Percentiles rank a stretch among this genome's conserved stretches.
Conservation (phyloP, 2,329 filamentous ascomycete species). For the Fusarium chuoi region DNA sequence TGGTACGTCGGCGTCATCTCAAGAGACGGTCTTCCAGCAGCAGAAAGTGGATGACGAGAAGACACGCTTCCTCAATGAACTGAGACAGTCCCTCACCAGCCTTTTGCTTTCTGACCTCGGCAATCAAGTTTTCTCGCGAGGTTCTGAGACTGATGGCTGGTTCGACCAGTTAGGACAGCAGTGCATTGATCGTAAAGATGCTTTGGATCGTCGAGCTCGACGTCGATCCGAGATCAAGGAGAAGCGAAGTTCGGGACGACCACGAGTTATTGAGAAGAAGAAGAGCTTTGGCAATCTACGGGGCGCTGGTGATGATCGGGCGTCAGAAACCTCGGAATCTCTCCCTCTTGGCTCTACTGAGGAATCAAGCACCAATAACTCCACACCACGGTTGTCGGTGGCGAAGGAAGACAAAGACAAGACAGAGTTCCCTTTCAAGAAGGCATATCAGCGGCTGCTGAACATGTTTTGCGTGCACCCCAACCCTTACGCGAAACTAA, state of each 20-base stretch:
- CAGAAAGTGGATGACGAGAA: constrained; percentile 75
- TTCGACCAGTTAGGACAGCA: constrained; percentile 76
- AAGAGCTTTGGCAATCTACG: constrained; percentile 75
- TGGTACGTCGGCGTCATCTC: constrained; percentile 73
- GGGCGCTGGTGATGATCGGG: constrained; percentile 58
- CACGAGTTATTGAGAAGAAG: constrained; percentile 70
- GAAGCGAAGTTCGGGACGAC: constrained; percentile 58
- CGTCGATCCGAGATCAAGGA: constrained; percentile 55
- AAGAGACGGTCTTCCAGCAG: constrained; percentile 73
- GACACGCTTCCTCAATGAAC: constrained; percentile 77
- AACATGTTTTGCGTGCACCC: constrained; percentile 89
- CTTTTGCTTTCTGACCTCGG: constrained; percentile 90
- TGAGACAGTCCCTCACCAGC: constrained; percentile 83
- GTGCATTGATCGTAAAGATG: constrained; percentile 71
- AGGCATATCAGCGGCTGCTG: constrained; percentile 81
- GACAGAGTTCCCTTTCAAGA: constrained; percentile 79
- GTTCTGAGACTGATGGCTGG: constrained; percentile 93
- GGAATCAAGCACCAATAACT: constrained; percentile 47
- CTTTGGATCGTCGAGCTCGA: constrained; percentile 60
- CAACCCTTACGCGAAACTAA: constrained; percentile 87
- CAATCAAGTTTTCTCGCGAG: constrained; percentile 83
- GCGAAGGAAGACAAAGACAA: constrained; percentile 42
- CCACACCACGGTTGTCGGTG: constrained; percentile 35
- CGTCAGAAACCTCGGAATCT: constrained; percentile 52
- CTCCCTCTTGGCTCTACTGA: constrained; percentile 54